phyloP scores from a whole-genome alignment of 2,329 filamentous ascomycete genomes.

The Acarospora socialis region DNA sequence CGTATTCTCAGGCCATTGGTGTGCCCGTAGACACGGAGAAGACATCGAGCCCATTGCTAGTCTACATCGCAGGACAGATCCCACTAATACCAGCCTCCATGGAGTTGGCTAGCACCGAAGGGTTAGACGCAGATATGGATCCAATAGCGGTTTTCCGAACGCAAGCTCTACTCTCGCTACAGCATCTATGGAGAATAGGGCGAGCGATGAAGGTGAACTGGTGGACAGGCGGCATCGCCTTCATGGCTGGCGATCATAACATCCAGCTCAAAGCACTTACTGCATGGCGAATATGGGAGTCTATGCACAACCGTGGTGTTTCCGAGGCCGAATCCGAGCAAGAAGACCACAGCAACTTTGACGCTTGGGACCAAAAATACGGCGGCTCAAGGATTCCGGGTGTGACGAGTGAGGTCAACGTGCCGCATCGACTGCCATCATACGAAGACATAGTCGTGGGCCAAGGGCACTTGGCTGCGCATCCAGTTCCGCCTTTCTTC shows the following conservation, averaged over 20 bases:
- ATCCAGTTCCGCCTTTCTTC: constrained; percentile 50
- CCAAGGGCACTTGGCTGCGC: background rate
- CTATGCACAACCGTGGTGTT: constrained; percentile 22
- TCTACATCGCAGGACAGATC: constrained; percentile 81
- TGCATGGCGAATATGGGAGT: constrained; percentile 33
- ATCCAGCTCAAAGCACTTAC: constrained; percentile 23
- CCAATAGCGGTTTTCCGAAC: constrained; percentile 30
- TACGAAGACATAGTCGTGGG: too few relatives aligned
- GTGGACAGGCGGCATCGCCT: constrained; percentile 65
- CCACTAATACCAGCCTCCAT: constrained; percentile 72
- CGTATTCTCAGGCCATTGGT: constrained; percentile 79
- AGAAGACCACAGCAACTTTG: constrained; percentile 42
- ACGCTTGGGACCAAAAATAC: constrained; percentile 55
- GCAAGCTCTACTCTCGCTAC: constrained; percentile 59
- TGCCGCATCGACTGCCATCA: too few relatives aligned
- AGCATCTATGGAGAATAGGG: constrained; percentile 81
- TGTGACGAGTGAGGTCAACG: too few relatives aligned
- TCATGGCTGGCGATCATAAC: constrained; percentile 40
- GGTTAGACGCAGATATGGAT: constrained; percentile 16
- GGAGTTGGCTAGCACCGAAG: constrained; percentile 28
- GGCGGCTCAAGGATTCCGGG: constrained; percentile 6
- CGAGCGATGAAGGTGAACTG: constrained; percentile 54
- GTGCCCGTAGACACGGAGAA: constrained; percentile 27
- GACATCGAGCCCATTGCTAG: constrained; percentile 21
- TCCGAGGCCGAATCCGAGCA: constrained; percentile 30